These are phyloP conservation scores for Candida dendrica DNA, from an alignment of 805 yeast species.

Conservation along the genomic window DNA sequence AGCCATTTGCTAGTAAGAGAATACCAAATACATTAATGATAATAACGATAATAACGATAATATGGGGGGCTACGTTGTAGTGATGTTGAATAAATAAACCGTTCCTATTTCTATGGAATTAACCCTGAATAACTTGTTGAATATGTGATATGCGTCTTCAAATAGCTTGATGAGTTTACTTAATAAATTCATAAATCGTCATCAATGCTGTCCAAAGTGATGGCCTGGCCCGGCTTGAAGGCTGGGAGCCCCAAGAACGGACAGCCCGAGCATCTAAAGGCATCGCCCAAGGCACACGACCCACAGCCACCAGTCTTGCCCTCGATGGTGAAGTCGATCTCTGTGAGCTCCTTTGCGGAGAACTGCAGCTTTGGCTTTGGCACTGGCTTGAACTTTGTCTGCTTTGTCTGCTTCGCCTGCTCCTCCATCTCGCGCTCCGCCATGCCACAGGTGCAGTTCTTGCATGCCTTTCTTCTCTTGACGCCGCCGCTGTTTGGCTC, in stretches of 20 bases:
- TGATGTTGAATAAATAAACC: no score
- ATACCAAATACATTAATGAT: no score
- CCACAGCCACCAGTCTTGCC: slow-evolving; percentile 98
- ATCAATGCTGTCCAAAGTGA: slow-evolving; percentile 66
- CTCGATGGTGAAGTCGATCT: slow-evolving; percentile 91
- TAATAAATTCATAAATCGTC: slow-evolving; percentile 54
- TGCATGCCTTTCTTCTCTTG: slow-evolving; percentile 85
- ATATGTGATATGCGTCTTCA: no score
- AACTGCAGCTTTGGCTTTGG: slow-evolving; percentile 38
- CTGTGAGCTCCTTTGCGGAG: slow-evolving; percentile 66
- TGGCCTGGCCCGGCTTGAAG: slow-evolving; percentile 92
- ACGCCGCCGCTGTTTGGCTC: slow-evolving; percentile 51
- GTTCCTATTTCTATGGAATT: no score
- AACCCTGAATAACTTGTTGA: no score
- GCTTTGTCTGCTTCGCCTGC: slow-evolving; percentile 33
- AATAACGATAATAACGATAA: no score
- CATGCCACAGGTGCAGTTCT: slow-evolving; percentile 96
- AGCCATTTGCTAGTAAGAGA: no score
- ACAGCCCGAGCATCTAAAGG: slow-evolving; percentile 97
- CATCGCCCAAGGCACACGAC: slow-evolving; percentile 95
- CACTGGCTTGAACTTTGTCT: slow-evolving; percentile 22
- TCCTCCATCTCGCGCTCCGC: slow-evolving; percentile 72
- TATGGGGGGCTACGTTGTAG: no score
- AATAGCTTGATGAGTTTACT: no score
- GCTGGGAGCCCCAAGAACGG: slow-evolving; percentile 97